A percentile compares a stretch with the other conserved stretches of the same genome.
These are phyloP conservation scores for Nitzschia palea DNA, from an alignment of 108 stramenopile species.

Conservation along the genomic window DNA sequence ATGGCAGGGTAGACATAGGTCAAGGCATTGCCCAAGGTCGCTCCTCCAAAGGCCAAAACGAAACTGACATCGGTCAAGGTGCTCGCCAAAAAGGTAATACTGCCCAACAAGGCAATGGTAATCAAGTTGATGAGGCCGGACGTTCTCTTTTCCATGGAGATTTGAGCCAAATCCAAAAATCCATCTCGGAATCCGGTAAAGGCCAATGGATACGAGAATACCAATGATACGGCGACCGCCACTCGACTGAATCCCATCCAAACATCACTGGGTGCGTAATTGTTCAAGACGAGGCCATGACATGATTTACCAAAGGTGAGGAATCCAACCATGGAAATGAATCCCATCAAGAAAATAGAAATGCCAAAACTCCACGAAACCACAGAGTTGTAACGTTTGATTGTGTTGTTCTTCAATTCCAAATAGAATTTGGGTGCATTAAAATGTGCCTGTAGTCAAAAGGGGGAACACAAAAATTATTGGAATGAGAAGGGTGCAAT, in stretches of 20 bases:
- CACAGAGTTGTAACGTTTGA: conserved; percentile 75
- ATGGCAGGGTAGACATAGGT: conserved; percentile 88
- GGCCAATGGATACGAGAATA: conserved; percentile 71
- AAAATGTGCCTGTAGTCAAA: conserved; percentile 76
- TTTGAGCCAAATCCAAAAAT: conserved; percentile 70
- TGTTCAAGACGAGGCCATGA: conserved; percentile 92
- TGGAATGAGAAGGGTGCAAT: background rate
- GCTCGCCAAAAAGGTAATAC: conserved; percentile 66
- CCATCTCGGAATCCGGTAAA: conserved; percentile 83
- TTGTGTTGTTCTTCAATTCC: conserved; percentile 90
- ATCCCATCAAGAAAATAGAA: conserved; percentile 67
- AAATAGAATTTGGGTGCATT: conserved; percentile 93
- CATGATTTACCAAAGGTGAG: conserved; percentile 88
- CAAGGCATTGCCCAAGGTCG: conserved; percentile 89
- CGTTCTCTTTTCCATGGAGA: conserved; percentile 56
- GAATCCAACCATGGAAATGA: conserved; percentile 85
- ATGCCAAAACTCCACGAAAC: conserved; percentile 78
- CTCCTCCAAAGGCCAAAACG: conserved; percentile 93
- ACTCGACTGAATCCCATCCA: conserved; percentile 86
- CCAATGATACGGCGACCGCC: conserved; percentile 88
- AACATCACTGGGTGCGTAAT: conserved; percentile 86
- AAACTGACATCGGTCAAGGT: conserved; percentile 81
- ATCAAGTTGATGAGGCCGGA: conserved; percentile 51
- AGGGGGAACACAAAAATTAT: background rate
- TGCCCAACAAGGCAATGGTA: conserved; percentile 58